These are phyloP conservation scores for Talaromyces sp. DNA, from an alignment of 2,329 filamentous ascomycete genomes.

Conservation along the genomic window DNA sequence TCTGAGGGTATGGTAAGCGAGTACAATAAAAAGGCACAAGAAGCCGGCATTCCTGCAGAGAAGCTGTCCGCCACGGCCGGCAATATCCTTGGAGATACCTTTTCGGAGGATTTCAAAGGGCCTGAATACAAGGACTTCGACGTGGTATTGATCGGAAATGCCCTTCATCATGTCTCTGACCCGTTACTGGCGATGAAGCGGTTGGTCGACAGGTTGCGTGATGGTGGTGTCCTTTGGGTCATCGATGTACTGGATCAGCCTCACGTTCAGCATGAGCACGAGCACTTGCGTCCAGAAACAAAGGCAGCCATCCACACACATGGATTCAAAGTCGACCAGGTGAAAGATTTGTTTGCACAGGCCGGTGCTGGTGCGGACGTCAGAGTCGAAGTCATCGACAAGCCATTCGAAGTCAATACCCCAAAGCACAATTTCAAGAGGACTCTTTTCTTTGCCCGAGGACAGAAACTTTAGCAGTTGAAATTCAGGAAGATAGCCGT, in stretches of 20 bases:
- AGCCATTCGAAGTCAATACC: conserved; percentile 43
- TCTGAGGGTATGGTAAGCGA: conserved; percentile 64
- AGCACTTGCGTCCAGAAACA: conserved; percentile 28
- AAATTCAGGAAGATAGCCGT: neutral
- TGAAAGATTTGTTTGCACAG: conserved; percentile 57
- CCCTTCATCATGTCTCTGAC: conserved; percentile 65
- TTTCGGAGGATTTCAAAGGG: conserved; percentile 53
- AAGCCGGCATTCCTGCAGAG: conserved; percentile 42
- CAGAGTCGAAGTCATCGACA: conserved; percentile 50
- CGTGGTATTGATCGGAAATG: conserved; percentile 57
- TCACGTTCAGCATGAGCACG: conserved; percentile 14
- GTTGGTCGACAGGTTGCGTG: conserved; percentile 57
- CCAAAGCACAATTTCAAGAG: conserved; percentile 19
- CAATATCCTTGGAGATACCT: conserved; percentile 50
- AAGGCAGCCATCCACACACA: conserved; percentile 57
- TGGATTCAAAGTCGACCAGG: conserved; percentile 59
- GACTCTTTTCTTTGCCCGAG: conserved; percentile 29
- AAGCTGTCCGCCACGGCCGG: conserved; percentile 56
- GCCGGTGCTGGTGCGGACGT: conserved; percentile 59
- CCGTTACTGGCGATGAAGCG: conserved; percentile 55
- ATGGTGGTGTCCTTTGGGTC: conserved; percentile 63
- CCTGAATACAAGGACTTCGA: conserved; percentile 66
- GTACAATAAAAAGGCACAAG: conserved; percentile 59
- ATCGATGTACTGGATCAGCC: conserved; percentile 61
- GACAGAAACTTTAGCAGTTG: conserved; percentile 13